Evolutionary conservation across 2,329 filamentous ascomycete species (phyloP).

Genomic region (Sphaerulina vaccinii): DNA sequence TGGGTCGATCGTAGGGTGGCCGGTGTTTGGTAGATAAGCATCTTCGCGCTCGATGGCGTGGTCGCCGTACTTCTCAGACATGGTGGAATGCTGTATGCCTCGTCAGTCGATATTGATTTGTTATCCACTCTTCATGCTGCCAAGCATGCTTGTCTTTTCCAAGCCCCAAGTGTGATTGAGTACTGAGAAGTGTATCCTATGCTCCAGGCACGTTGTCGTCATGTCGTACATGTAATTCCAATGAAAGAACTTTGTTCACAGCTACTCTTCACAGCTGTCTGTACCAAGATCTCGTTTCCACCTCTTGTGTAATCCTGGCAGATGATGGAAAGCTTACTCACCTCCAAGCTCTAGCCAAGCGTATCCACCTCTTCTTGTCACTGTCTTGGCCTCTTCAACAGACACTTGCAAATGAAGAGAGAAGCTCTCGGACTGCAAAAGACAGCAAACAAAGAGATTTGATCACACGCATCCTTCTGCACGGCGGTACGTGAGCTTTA

Average conservation of each 20-base stretch:
- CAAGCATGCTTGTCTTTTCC: not conserved
- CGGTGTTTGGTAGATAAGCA: constrained; percentile 18
- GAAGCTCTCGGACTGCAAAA: not conserved
- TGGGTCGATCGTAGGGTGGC: constrained; percentile 35
- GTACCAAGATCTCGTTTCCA: not conserved
- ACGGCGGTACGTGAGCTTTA: not conserved
- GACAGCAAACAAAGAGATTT: not conserved
- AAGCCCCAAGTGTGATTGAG: not conserved
- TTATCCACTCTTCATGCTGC: not conserved
- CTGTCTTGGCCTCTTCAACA: constrained; percentile 1
- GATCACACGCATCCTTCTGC: not conserved
- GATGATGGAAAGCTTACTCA: constrained; percentile 15
- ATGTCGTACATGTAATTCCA: not conserved
- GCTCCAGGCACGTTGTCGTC: too few relatives aligned
- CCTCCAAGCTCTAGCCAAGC: constrained; percentile 16
- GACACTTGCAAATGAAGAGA: not conserved
- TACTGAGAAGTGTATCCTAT: not conserved
- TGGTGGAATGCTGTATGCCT: constrained; percentile 1
- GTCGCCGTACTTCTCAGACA: constrained; percentile 19
- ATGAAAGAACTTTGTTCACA: not conserved
- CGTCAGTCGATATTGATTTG: not conserved
- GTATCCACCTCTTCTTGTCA: not conserved
- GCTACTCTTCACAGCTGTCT: not conserved
- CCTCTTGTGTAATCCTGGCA: not conserved
- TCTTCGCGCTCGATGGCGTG: constrained; percentile 24